Conservation (phyloP, 2,329 filamentous ascomycete species). For the Atkinsonella texensis region DNA sequence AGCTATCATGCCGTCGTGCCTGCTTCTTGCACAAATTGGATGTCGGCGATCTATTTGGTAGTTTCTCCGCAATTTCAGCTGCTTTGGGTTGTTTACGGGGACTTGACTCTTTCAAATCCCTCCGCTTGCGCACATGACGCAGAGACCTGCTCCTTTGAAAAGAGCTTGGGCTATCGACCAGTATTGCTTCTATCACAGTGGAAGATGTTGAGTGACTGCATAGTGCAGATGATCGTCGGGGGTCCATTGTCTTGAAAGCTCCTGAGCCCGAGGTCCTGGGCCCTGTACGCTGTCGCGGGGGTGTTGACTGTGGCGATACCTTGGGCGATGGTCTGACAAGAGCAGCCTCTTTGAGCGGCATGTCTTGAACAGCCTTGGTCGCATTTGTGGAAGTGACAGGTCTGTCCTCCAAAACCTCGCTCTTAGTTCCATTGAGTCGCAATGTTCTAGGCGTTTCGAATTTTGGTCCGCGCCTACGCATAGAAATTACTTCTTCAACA, state of each 20-base stretch:
- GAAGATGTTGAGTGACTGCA: constrained; percentile 43
- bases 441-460: not conserved
- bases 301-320: constrained; percentile 20
- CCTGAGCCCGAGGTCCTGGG: constrained; percentile 25
- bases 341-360: constrained; percentile 32
- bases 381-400: constrained; percentile 38
- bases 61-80: constrained; percentile 7
- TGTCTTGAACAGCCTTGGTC: constrained; percentile 34
- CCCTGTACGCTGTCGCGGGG: constrained; percentile 11
- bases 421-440: constrained; percentile 4
- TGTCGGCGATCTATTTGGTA: constrained; percentile 14
- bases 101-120: constrained; percentile 34
- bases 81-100: constrained; percentile 7
- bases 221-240: constrained; percentile 38
- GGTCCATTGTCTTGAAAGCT: constrained; percentile 29
- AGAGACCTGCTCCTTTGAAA: constrained; percentile 40
- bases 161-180: constrained; percentile 34
- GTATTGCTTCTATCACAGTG: constrained; percentile 44
- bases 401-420: constrained; percentile 32
- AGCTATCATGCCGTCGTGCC: constrained; percentile 29
- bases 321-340: constrained; percentile 23
- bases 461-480: constrained; percentile 31
- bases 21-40: constrained; percentile 16
- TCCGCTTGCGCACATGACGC: constrained; percentile 48
- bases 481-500: constrained; percentile 39